Evolutionary conservation across 164 flowering plant species (phyloP).

Genomic region (Stephania japonica): DNA sequence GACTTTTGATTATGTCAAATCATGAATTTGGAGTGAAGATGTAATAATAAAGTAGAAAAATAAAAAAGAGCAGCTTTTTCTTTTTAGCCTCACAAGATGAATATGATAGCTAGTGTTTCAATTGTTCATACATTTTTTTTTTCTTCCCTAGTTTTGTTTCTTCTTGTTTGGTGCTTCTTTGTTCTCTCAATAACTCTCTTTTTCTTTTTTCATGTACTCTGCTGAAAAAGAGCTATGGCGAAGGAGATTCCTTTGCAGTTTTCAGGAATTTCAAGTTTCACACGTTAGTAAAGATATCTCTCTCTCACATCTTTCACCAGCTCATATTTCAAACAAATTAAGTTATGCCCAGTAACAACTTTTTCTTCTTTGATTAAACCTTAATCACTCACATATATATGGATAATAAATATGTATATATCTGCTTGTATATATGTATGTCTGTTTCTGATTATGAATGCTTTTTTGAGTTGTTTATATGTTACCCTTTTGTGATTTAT

Average conservation of each 20-base stretch:
- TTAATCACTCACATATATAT: too few species aligned
- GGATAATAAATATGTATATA: too few species aligned
- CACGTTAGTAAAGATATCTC: constrained; percentile 21
- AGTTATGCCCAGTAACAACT: too few species aligned
- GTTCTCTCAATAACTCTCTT: constrained; percentile 15
- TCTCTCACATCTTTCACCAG: constrained; percentile 16
- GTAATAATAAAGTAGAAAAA: constrained; percentile 13
- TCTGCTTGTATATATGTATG: too few species aligned
- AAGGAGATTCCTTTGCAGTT: constrained; percentile 26
- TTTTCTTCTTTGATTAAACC: too few species aligned
- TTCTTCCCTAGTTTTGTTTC: background rate
- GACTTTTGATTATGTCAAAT: constrained; percentile 36
- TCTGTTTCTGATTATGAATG: too few species aligned
- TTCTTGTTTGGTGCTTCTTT: constrained; percentile 21
- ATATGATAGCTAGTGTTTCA: background rate
- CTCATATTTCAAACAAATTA: constrained; percentile 2
- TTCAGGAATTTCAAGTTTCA: constrained; percentile 15
- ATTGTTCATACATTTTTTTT: constrained; percentile 2
- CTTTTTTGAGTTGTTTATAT: background rate
- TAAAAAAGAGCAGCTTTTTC: constrained; percentile 24
- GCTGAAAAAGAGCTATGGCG: constrained; percentile 14
- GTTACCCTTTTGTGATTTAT: background rate
- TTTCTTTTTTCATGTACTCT: constrained; percentile 14
- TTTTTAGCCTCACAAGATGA: constrained; percentile 1
- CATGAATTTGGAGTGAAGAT: constrained; percentile 22